Evolutionary conservation across 2,329 filamentous ascomycete species (phyloP), one percentile per base, ranked within the genome.

Genomic region (Botryotinia convoluta): DNA sequence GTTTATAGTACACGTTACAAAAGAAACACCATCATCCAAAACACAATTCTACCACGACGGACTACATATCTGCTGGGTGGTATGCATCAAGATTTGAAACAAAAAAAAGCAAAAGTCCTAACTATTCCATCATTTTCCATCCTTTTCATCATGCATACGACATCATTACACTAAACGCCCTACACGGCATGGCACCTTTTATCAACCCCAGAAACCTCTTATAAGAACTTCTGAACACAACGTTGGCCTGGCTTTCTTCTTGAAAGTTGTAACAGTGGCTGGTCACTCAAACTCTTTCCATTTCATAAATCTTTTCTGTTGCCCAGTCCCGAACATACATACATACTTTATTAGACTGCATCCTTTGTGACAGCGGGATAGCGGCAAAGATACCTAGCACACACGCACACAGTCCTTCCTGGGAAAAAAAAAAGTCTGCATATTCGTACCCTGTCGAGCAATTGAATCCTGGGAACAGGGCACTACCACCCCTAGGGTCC

Each of bases 371-470:
- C n/a, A 18, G n/a, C 65, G 65, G 65, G 48, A 68, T 3, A 32
- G 65, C 35, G 26, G 44, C 22, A 65, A 42, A 45, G 18, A 32
- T 48, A 35, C 51, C 51, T 57, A 18, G 51, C 12, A 57, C 51
- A 57, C 51, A 29, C 51, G n/a, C 51, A 57, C n/a, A 57, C n/a
- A 54, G 14, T 57, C 51, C 51, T 57, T 57, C 14, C 51, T 57
- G 51, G 14, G 6, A 18, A 61, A 61, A 14, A 7, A 29, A n/a
- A 68, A 37, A 68, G 26, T 68, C 18, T 67, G 32, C 32, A 54
- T 67, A 8, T 61, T n/a, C 35, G 26, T 61, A 61, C 64, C 64
- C 35, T n/a, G 64, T 57, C 48, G 48, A 68, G 57, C 65, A 57
- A 68, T 18, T 32, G 48, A 4, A 57, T 57, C 35, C 48, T 37